Conservation (phyloP, 1,284 basidiomycete genomes). For the Heliocybe sulcata region DNA sequence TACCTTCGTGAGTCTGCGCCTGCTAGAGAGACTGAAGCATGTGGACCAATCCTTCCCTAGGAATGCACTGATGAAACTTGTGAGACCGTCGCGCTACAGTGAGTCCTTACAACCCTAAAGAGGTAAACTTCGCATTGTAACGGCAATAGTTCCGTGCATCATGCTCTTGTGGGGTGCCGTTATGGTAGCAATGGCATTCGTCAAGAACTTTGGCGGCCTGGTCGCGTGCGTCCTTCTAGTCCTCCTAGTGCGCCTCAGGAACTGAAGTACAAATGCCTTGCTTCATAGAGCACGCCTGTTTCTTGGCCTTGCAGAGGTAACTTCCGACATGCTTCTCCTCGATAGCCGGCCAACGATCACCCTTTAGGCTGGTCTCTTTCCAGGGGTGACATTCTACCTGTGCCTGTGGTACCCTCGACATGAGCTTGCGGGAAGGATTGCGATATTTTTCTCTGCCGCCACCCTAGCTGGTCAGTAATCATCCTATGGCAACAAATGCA, state of each 20-base stretch:
- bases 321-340: too few species aligned
- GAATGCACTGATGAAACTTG: too few species aligned
- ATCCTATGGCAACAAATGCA: not conserved
- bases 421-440: constrained; percentile 42
- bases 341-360: too few species aligned
- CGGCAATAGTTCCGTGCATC: constrained; percentile 19
- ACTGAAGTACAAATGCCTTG: too few species aligned
- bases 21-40: too few species aligned
- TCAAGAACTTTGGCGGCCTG: constrained; percentile 24
- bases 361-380: constrained; percentile 48
- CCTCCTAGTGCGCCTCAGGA: constrained; percentile 3
- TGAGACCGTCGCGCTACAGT: too few species aligned
- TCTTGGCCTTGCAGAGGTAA: constrained; percentile 45
- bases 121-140: too few species aligned
- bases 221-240: constrained; percentile 14
- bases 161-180: constrained; percentile 25
- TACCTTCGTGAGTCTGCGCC: too few species aligned
- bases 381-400: constrained; percentile 47
- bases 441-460: constrained; percentile 54
- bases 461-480: constrained; percentile 36
- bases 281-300: constrained; percentile 36
- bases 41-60: too few species aligned
- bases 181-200: constrained; percentile 29
- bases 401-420: constrained; percentile 45
- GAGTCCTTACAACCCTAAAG: too few species aligned